phyloP scores from a whole-genome alignment of 164 flowering plant species.

The Stephania cephalantha region DNA sequence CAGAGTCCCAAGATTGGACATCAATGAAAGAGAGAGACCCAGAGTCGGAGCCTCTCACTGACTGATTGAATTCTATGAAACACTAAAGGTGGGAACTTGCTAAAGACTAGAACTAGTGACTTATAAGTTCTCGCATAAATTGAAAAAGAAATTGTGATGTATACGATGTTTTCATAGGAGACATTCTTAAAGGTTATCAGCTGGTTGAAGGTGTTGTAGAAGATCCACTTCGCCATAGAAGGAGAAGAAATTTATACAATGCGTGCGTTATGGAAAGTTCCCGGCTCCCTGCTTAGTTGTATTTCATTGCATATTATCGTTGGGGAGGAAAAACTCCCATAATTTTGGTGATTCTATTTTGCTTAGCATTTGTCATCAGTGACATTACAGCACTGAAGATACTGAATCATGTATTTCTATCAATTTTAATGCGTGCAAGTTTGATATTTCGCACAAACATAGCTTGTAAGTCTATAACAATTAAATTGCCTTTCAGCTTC shows the following conservation, averaged over 20 bases:
- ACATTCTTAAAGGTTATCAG: conserved; percentile 1
- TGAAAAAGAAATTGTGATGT: conserved; percentile 2
- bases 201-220: neutral
- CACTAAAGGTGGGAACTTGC: neutral
- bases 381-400: neutral
- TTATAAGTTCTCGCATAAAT: neutral
- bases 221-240: neutral
- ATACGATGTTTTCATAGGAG: conserved; percentile 1
- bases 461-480: no score
- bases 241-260: neutral
- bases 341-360: conserved; percentile 9
- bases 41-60: conserved; percentile 54
- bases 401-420: neutral
- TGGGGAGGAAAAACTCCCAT: conserved; percentile 6
- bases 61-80: conserved; percentile 18
- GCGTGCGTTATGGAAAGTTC: neutral
- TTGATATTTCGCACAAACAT: no score
- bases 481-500: no score
- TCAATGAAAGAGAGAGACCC: conserved; percentile 43
- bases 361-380: neutral
- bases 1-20: conserved; percentile 62
- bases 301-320: neutral
- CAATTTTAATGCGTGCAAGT: neutral
- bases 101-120: neutral
- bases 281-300: neutral